Conservation (phyloP, 805 yeast genomes). For the Yamadazyma ubonensis region DNA sequence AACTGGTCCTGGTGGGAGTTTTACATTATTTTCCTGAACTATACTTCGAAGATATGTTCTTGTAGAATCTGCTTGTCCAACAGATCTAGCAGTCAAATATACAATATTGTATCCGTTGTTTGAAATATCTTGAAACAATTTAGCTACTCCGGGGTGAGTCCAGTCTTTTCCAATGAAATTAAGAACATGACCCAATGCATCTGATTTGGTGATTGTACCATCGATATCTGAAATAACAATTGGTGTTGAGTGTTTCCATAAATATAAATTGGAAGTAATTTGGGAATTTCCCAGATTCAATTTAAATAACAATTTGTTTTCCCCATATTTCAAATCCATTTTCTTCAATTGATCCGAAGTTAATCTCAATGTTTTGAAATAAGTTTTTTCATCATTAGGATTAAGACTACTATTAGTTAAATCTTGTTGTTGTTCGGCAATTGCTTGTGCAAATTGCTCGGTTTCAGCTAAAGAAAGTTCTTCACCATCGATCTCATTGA, state of each 20-base stretch:
- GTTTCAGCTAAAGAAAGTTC: conserved; percentile 11
- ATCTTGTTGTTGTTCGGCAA: conserved; percentile 19
- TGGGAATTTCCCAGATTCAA: conserved; percentile 82
- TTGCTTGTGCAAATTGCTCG: conserved; percentile 17
- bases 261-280: conserved; percentile 67
- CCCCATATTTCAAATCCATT: conserved; percentile 73
- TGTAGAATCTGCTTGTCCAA: conserved; percentile 92
- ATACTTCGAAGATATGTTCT: conserved; percentile 78
- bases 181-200: conserved; percentile 93
- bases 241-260: conserved; percentile 84
- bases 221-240: conserved; percentile 96
- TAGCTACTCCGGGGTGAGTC: conserved; percentile 97
- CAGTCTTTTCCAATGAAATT: conserved; percentile 94
- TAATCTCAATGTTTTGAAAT: conserved; percentile 83
- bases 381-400: conserved; percentile 36
- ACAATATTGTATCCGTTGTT: conserved; percentile 89
- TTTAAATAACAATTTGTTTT: conserved; percentile 72
- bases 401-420: conserved; percentile 11
- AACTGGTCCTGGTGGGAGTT: conserved; percentile 88
- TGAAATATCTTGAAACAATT: conserved; percentile 80
- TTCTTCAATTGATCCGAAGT: conserved; percentile 85
- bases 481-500: conserved; percentile 33
- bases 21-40: conserved; percentile 66
- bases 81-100: conserved; percentile 92
- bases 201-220: conserved; percentile 96